Base-by-base conservation (phyloP, 2,329 filamentous ascomycete species). In the Talaromyces pinophilus region DNA sequence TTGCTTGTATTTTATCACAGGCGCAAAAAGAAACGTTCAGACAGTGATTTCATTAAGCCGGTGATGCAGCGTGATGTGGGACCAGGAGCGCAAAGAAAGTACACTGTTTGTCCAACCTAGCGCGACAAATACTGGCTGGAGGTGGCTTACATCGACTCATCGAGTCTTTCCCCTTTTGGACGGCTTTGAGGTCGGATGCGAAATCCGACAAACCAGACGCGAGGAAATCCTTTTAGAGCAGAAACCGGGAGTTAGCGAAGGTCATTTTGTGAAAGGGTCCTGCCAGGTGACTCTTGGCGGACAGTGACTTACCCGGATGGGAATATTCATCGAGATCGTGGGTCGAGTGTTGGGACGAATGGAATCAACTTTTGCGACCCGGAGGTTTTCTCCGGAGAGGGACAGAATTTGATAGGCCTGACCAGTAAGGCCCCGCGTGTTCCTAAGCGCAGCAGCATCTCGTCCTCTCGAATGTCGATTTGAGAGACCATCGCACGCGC, bases 201-300 rank as follows among this genome's bases (percentile, higher is more conserved):
- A 48, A 19, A 48, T 48, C 62, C 62, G 62, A 59, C 62, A 64
- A 64, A 64, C 62, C 52, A 59, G 28, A 48, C 7, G 52, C 19
- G 40, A 38, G n/a, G 25, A 13, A 52, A 28, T 28, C 5, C 19
- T 10, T 15, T 38, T 4, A 25, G 22, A 33, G 57, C 38, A 38
- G 17, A 22, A 8, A 25, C 48, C 19, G 30, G 48, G 44, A 40
- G 44, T 38, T 62, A 62, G n/a, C 57, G 35, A 59, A 30, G 35
- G 11, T 2, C 33, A 22, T 22, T 59, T 59, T 30, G 19, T 59
- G 30, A 25, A 59, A 60, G 17, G n/a, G 42, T 30, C 25, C 15
- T 28, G 33, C 59, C 33, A 61, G 22, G 40, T 42, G 40, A 48
- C 17, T 61, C 59, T 61, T 61, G 59, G 59, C 59, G 44, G 8